Conservation (phyloP, 495 filamentous ascomycete species). For the Penicillium longicatenatum region DNA sequence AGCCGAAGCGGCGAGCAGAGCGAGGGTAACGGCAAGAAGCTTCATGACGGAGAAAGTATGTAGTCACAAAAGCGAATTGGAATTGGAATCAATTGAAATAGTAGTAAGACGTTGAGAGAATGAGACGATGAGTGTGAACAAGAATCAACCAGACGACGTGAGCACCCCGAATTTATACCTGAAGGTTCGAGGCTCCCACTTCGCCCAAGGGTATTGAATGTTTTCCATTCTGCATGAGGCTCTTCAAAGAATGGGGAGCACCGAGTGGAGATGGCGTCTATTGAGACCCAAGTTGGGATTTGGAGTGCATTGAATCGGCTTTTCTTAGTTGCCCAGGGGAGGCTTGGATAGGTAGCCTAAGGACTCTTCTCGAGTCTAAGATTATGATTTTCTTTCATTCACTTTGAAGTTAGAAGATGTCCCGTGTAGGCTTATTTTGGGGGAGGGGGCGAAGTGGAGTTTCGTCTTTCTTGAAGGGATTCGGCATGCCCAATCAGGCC, state of each 20-base stretch:
- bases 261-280: slow-evolving; percentile 3
- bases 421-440: not conserved
- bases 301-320: not conserved
- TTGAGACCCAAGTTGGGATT: slow-evolving; percentile 7
- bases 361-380: not conserved
- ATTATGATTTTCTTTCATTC: not conserved
- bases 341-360: not conserved
- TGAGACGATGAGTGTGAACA: slow-evolving; percentile 17
- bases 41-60: slow-evolving; percentile 46
- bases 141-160: not conserved
- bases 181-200: not conserved
- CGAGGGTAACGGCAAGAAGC: slow-evolving; percentile 40
- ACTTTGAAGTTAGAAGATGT: not conserved
- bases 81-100: slow-evolving; percentile 11
- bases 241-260: not conserved
- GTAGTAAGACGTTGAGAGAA: slow-evolving; percentile 14
- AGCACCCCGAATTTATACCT: not conserved
- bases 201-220: not conserved
- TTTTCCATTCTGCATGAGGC: not conserved
- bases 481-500: not conserved
- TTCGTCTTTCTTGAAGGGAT: not conserved
- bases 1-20: slow-evolving; percentile 39
- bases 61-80: slow-evolving; percentile 9
- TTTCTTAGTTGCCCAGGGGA: not conserved
- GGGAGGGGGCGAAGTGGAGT: too few relatives aligned